phyloP scores from a whole-genome alignment of 2,329 filamentous ascomycete genomes.

The Fusarium phyllophilum region DNA sequence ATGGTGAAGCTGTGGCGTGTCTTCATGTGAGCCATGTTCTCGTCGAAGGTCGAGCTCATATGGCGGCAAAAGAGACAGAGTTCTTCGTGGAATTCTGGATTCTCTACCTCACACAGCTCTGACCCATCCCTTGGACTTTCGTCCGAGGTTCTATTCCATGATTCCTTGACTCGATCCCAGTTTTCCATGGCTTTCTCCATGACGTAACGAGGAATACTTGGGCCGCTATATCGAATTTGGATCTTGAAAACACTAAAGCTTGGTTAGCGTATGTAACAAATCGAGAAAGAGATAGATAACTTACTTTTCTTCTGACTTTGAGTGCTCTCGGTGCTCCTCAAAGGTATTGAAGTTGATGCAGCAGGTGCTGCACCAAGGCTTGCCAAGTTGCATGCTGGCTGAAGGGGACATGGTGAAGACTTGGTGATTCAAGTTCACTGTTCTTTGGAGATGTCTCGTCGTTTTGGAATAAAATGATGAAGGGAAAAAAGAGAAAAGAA shows the following conservation, averaged over 20 bases:
- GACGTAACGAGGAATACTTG: not conserved
- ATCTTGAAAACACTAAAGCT: not conserved
- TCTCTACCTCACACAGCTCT: not conserved
- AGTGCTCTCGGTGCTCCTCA: not conserved
- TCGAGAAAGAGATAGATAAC: not conserved
- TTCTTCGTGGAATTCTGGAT: not conserved
- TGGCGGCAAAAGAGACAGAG: conserved; percentile 10
- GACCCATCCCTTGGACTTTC: not conserved
- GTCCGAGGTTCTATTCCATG: no score
- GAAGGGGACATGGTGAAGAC: not conserved
- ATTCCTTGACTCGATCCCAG: not conserved
- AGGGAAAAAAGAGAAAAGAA: not conserved
- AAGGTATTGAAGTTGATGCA: not conserved
- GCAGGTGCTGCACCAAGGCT: not conserved
- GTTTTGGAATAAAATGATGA: not conserved
- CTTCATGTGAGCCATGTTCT: conserved; percentile 61
- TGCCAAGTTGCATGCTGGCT: not conserved
- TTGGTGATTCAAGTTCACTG: not conserved
- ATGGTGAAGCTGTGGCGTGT: conserved; percentile 59
- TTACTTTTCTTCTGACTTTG: conserved; percentile 3
- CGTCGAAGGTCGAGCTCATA: conserved; percentile 39
- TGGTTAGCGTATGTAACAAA: not conserved
- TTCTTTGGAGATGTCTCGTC: not conserved
- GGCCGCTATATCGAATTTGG: not conserved
- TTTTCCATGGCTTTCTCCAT: not conserved